Percentiles rank a stretch among this genome's conserved stretches.
These are phyloP conservation scores for Penicillium freii DNA, from an alignment of 2,329 filamentous ascomycete species.

Conservation along the genomic window DNA sequence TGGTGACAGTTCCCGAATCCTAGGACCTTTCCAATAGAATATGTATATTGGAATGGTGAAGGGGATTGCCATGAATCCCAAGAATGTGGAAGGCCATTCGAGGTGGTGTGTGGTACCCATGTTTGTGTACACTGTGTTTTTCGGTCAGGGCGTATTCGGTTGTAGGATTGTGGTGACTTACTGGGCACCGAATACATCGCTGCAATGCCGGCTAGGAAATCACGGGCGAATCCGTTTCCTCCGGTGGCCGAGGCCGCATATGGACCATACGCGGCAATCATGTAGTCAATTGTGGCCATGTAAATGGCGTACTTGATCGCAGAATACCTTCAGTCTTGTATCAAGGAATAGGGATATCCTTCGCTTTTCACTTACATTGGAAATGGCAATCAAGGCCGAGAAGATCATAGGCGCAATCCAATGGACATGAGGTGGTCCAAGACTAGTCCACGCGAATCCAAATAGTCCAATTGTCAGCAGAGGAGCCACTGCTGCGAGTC, in stretches of 20 bases:
- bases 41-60: conserved; percentile 63
- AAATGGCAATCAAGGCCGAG: conserved; percentile 58
- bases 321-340: too few species aligned
- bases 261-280: conserved; percentile 64
- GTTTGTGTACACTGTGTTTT: conserved; percentile 42
- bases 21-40: conserved; percentile 63
- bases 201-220: conserved; percentile 61
- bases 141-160: conserved; percentile 1
- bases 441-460: conserved; percentile 60
- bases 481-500: conserved; percentile 47
- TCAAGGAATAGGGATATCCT: not conserved
- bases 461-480: conserved; percentile 59
- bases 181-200: conserved; percentile 58
- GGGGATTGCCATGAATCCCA: conserved; percentile 59
- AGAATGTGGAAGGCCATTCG: conserved; percentile 59
- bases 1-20: conserved; percentile 57
- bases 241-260: conserved; percentile 65
- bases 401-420: conserved; percentile 65
- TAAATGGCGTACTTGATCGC: conserved; percentile 49
- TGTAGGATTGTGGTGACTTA: conserved; percentile 24
- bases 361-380: conserved; percentile 50
- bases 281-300: conserved; percentile 66
- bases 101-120: conserved; percentile 53
- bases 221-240: conserved; percentile 63
- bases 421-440: conserved; percentile 53